Percentiles rank a stretch among this genome's conserved stretches.
Conservation (phyloP, 1,284 basidiomycete species). For the Ustilago nuda region DNA sequence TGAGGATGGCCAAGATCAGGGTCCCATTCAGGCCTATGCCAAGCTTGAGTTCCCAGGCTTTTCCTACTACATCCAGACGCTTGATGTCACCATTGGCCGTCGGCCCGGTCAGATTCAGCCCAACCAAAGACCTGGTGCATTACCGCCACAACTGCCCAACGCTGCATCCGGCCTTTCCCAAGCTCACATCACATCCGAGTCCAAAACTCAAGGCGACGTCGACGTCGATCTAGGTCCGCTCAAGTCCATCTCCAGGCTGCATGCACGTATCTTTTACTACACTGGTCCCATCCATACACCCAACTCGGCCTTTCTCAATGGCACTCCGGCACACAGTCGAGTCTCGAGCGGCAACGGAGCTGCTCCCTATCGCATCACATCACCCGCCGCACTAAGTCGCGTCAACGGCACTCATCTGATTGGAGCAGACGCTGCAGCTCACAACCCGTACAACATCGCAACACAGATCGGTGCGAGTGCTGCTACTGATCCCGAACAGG, state of each 20-base stretch:
- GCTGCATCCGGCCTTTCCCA: slow-evolving; percentile 47
- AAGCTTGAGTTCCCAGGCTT: slow-evolving; percentile 91
- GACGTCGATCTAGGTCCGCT: slow-evolving; percentile 97
- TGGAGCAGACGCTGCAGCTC: slow-evolving; percentile 19
- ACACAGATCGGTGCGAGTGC: slow-evolving; percentile 19
- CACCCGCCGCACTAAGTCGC: slow-evolving; percentile 42
- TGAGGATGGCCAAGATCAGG: slow-evolving; percentile 51
- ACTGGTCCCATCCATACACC: slow-evolving; percentile 49
- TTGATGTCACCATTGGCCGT: slow-evolving; percentile 79
- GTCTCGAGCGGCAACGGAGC: slow-evolving; percentile 27
- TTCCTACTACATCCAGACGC: slow-evolving; percentile 85
- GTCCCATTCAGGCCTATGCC: slow-evolving; percentile 85
- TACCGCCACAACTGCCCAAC: slow-evolving; percentile 46
- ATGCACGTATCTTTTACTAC: slow-evolving; percentile 85
- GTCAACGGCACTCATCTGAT: slow-evolving; percentile 38
- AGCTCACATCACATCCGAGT: slow-evolving; percentile 53
- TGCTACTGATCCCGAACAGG: slow-evolving; percentile 28
- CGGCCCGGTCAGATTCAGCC: slow-evolving; percentile 68
- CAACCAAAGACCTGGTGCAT: slow-evolving; percentile 26
- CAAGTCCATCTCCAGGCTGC: slow-evolving; percentile 94
- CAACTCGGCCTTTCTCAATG: slow-evolving; percentile 32
- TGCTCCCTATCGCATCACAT: slow-evolving; percentile 44
- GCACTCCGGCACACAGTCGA: slow-evolving; percentile 35
- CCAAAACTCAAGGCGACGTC: slow-evolving; percentile 60
- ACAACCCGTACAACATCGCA: slow-evolving; percentile 31